Percentiles rank a stretch among this genome's conserved stretches.
These are phyloP conservation scores for Limtongozyma cylindracea DNA, from an alignment of 805 yeast genomes.

Conservation along the genomic window DNA sequence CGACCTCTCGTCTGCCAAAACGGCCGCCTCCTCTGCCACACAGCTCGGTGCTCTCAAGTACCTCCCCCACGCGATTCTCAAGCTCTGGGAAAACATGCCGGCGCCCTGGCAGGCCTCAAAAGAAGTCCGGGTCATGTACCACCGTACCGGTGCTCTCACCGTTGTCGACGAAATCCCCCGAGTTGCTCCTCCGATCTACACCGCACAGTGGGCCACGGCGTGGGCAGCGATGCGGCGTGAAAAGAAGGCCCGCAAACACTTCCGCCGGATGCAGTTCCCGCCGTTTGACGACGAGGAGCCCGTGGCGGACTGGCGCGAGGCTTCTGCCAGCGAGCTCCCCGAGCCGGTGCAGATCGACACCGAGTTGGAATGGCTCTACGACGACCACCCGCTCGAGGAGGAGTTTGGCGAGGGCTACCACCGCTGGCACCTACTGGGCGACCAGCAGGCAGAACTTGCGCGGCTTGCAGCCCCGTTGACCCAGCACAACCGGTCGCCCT, in stretches of 20 bases:
- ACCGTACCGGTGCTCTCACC: constrained; percentile 80
- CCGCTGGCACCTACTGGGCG: constrained; percentile 38
- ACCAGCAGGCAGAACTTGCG: constrained; percentile 38
- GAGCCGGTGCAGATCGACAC: constrained; percentile 18
- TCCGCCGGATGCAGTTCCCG: constrained; percentile 83
- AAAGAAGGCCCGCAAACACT: constrained; percentile 72
- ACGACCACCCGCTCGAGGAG: constrained; percentile 35
- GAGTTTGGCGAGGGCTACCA: constrained; percentile 64
- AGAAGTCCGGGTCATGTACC: constrained; percentile 76
- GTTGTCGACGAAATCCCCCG: constrained; percentile 84
- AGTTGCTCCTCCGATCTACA: constrained; percentile 76
- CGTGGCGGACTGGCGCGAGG: constrained; percentile 62
- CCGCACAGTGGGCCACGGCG: constrained; percentile 86
- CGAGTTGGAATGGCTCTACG: constrained; percentile 56
- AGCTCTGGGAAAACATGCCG: constrained; percentile 86
- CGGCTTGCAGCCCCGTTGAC: constrained; percentile 48
- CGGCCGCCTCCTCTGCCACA: constrained; percentile 65
- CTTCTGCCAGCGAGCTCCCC: constrained; percentile 16
- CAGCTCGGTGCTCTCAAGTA: constrained; percentile 80
- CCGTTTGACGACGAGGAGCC: constrained; percentile 97
- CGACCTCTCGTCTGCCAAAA: constrained; percentile 57
- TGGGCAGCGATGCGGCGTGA: constrained; percentile 91
- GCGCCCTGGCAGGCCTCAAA: constrained; percentile 90
- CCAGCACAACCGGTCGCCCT: constrained; percentile 28
- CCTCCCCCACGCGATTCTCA: constrained; percentile 86